These are phyloP conservation scores for Naganishia kalamii DNA, from an alignment of 768 basidiomycete species.

Conservation along the genomic window DNA sequence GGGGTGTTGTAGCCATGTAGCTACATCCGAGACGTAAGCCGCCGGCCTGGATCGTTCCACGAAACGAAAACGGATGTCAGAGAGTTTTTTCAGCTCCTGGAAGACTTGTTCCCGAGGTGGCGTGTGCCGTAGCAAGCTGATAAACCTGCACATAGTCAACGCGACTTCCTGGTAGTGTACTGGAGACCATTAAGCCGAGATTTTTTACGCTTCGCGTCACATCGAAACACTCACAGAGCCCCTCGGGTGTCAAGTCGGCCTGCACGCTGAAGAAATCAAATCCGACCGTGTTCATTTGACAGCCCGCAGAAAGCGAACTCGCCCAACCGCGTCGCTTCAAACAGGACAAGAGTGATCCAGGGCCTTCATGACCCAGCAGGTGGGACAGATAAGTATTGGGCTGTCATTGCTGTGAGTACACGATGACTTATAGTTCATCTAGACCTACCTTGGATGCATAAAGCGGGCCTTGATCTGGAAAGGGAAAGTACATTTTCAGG, in stretches of 20 bases:
- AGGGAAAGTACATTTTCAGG: constrained; percentile 65
- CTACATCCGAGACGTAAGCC: constrained; percentile 66
- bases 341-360: constrained; percentile 82
- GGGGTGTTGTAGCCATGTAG: constrained; percentile 72
- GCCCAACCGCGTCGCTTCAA: constrained; percentile 85
- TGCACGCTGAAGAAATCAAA: constrained; percentile 83
- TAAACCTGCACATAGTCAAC: constrained; percentile 68
- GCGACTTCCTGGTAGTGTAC: constrained; percentile 70
- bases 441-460: constrained; percentile 56
- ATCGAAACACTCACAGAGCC: constrained; percentile 61
- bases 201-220: not conserved
- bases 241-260: constrained; percentile 70
- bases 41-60: constrained; percentile 75
- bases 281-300: constrained; percentile 63
- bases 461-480: constrained; percentile 45
- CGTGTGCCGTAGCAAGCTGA: constrained; percentile 46
- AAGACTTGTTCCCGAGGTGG: constrained; percentile 58
- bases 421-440: not conserved
- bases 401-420: constrained; percentile 51
- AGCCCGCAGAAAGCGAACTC: constrained; percentile 63
- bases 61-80: constrained; percentile 73
- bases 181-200: constrained; percentile 38
- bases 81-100: constrained; percentile 67
- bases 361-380: constrained; percentile 68
- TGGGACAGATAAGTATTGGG: constrained; percentile 67